A percentile compares a stretch with the other conserved stretches of the same genome.
These are phyloP conservation scores for Mallotus nudiflorus DNA, from an alignment of 345 rosid species.

Conservation along the genomic window DNA sequence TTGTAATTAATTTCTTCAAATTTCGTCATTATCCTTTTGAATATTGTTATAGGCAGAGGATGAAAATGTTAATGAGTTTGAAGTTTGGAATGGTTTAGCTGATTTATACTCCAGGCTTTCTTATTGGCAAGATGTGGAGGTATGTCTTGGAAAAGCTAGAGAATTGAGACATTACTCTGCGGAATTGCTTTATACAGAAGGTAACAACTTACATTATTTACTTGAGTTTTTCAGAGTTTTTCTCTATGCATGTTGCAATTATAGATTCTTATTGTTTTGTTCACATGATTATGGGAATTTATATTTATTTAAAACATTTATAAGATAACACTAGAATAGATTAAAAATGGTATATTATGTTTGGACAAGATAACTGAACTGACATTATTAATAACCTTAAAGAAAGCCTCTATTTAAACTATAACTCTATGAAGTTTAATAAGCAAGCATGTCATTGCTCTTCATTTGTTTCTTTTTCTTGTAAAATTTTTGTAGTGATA, in stretches of 20 bases:
- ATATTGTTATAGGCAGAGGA: constrained; percentile 52
- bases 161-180: constrained; percentile 74
- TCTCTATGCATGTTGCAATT: not conserved
- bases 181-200: constrained; percentile 74
- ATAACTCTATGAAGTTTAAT: too few species aligned
- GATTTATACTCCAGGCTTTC: constrained; percentile 76
- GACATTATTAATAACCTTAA: too few species aligned
- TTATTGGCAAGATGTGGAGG: constrained; percentile 90
- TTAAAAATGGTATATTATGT: too few species aligned
- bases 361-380: too few species aligned
- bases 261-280: too few species aligned
- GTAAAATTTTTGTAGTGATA: too few species aligned
- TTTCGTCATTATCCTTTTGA: constrained; percentile 6
- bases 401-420: too few species aligned
- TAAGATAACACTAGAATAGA: too few species aligned
- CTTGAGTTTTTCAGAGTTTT: not conserved
- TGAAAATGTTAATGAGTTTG: constrained; percentile 70
- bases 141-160: constrained; percentile 72
- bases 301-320: too few species aligned
- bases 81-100: constrained; percentile 94
- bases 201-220: constrained; percentile 34
- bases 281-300: too few species aligned
- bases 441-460: too few species aligned
- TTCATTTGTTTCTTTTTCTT: too few species aligned
- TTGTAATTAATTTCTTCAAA: not conserved